Evolutionary conservation across 2,329 filamentous ascomycete species (phyloP), one percentile per base, ranked within the genome.

Genomic region (Ceratocystis smalleyi): DNA sequence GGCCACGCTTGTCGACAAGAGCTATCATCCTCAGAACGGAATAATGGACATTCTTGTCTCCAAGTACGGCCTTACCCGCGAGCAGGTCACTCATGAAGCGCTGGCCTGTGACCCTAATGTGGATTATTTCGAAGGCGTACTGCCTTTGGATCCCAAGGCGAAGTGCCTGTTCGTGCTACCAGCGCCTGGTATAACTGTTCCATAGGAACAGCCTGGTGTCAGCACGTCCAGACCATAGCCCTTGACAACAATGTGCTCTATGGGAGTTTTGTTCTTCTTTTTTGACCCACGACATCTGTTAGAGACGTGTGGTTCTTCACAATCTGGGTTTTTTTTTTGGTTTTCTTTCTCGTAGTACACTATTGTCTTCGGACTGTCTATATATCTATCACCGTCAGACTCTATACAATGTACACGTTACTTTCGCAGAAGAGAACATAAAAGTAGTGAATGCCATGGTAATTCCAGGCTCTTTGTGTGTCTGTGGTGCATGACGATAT

Each of bases 41-140:
- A 17, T 64, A 2, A 64, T 67, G 49, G 40, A 67, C 15, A 59
- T 59, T 3, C 61, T 68, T 27, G 49, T 60, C 1, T 45, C 61
- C 40, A 68, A 67, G 66, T 67, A 68, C 45, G 49, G 47, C 12
- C 35, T 67, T 15, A 65, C 63, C 2, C 30, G 35, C 43, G 51
- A 68, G 61, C 45, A 65, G 32, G 35, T 66, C 49, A 60, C 43
- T 17, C 30, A 47, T 7, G 63, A 64, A 6, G 24, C 43, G 15
- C 54, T 66, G 10, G 32, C 62, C 3, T 68, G 66, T 59, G 61
- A 66, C 40, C 61, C 61, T 15, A 63, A 54, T 40, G 19, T 32
- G 17, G 60, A 63, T 27, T 62, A 59, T 43, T 65, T 65, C 43
- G 47, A 57, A 51, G 24, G 47, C 15, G 30, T 40, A 12, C 22